These are phyloP conservation scores for Xylaria sp. DNA, from an alignment of 2,329 filamentous ascomycete species.

Conservation along the genomic window DNA sequence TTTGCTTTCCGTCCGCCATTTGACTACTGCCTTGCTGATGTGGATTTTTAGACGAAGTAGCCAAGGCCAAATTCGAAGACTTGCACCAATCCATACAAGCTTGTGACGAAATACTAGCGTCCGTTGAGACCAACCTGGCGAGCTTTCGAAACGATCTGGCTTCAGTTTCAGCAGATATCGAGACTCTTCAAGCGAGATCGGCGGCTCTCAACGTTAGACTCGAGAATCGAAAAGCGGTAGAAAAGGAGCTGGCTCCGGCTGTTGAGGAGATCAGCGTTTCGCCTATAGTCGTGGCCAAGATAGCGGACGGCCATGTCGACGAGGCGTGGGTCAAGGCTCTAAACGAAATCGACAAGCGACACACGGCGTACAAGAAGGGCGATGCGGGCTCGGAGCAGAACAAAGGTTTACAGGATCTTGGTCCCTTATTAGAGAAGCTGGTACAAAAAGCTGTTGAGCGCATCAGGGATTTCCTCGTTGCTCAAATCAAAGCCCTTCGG, in stretches of 20 bases:
- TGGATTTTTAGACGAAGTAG: conserved; percentile 71
- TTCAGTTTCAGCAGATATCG: conserved; percentile 92
- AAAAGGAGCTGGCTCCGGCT: conserved; percentile 85
- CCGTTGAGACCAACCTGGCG: conserved; percentile 90
- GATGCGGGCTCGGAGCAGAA: conserved; percentile 69
- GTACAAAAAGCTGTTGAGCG: conserved; percentile 91
- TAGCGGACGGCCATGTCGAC: conserved; percentile 89
- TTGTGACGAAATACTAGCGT: conserved; percentile 92
- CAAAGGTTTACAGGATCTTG: conserved; percentile 85
- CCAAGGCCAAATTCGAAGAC: conserved; percentile 87
- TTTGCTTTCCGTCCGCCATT: conserved; percentile 44
- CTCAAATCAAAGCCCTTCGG: conserved; percentile 91
- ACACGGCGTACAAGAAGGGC: conserved; percentile 76
- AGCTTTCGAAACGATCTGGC: conserved; percentile 95
- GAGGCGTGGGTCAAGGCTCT: conserved; percentile 87
- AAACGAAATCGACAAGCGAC: conserved; percentile 79
- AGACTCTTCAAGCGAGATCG: conserved; percentile 89
- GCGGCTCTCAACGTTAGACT: conserved; percentile 83
- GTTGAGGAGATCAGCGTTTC: conserved; percentile 93
- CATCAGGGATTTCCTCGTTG: conserved; percentile 92
- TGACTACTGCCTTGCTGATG: conserved; percentile 41
- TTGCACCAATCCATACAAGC: conserved; percentile 88
- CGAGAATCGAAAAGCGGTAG: conserved; percentile 88
- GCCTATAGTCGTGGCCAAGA: conserved; percentile 83
- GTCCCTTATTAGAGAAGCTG: conserved; percentile 85